Percentiles rank a stretch among this genome's conserved stretches.
phyloP scores from a whole-genome alignment of 106 monocot genomes.

The Xerophyta viscosa region DNA sequence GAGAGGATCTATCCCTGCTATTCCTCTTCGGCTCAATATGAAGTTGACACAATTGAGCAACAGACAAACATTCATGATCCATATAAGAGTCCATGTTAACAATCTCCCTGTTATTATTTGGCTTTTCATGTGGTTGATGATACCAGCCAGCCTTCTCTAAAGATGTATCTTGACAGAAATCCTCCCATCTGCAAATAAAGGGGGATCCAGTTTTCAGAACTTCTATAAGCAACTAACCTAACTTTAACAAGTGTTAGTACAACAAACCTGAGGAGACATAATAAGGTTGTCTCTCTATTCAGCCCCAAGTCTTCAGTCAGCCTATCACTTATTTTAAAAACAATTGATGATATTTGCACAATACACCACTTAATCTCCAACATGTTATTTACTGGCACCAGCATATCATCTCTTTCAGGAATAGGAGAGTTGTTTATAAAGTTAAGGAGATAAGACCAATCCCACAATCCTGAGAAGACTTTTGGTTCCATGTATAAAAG shows the following conservation, averaged over 20 bases:
- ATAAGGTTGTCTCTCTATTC: conserved; percentile 37
- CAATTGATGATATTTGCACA: conserved; percentile 51
- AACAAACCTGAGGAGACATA: conserved; percentile 62
- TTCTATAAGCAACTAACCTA: no score
- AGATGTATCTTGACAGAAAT: conserved; percentile 74
- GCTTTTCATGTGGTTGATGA: conserved; percentile 26
- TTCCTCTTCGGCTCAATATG: conserved; percentile 8
- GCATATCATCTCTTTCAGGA: conserved; percentile 7
- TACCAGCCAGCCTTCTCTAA: conserved; percentile 80
- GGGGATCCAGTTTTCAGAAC: background rate
- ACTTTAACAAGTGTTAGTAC: conserved; percentile 2
- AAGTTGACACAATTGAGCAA: conserved; percentile 9
- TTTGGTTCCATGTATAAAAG: conserved; percentile 48
- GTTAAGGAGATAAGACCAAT: conserved; percentile 74
- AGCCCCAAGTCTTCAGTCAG: conserved; percentile 37
- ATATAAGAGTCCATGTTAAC: conserved; percentile 10
- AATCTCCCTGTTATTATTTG: conserved; percentile 13
- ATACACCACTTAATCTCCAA: conserved; percentile 75
- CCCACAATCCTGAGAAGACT: conserved; percentile 70
- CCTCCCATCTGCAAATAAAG: conserved; percentile 52
- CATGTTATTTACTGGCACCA: conserved; percentile 7
- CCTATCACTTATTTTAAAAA: conserved; percentile 58
- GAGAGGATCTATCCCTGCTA: conserved; percentile 9
- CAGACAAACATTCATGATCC: conserved; percentile 14
- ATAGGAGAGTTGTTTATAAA: conserved; percentile 25